Conservation (phyloP, 2,329 filamentous ascomycete species). For the Calonectria henricotiae region DNA sequence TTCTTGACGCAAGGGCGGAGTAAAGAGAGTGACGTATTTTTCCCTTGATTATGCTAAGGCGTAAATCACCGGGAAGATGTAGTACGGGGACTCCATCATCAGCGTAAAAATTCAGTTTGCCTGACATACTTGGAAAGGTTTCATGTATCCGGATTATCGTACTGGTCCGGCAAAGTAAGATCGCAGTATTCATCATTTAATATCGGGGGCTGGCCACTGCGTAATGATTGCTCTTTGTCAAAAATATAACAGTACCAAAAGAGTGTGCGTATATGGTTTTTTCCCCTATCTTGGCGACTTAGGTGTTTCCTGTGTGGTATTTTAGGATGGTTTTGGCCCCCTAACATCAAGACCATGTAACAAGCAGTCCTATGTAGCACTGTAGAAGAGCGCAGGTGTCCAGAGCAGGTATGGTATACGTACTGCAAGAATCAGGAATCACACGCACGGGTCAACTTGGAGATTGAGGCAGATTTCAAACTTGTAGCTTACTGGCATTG, state of each 20-base stretch:
- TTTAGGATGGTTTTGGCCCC: neutral
- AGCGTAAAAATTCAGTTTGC: too few species aligned
- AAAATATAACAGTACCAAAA: conserved; percentile 42
- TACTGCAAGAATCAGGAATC: neutral
- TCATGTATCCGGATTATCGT: neutral
- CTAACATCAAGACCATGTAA: conserved; percentile 1
- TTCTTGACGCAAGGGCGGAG: neutral
- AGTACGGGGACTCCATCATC: neutral
- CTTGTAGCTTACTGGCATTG: neutral
- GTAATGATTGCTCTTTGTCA: conserved; percentile 33
- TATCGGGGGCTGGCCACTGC: conserved; percentile 14
- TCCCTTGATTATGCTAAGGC: conserved; percentile 5
- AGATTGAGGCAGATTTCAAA: neutral
- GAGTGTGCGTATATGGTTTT: neutral
- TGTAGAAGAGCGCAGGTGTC: neutral
- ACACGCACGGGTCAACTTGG: neutral
- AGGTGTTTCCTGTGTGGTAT: neutral
- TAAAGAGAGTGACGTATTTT: conserved; percentile 1
- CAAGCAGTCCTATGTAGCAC: neutral
- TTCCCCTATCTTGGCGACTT: neutral
- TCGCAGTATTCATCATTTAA: conserved; percentile 37
- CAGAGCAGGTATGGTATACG: neutral
- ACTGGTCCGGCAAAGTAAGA: neutral
- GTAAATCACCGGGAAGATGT: neutral
- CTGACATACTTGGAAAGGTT: neutral